Evolutionary conservation across 1,139 yeast species (phyloP), one percentile per base, ranked within the genome.

Genomic region (Suhomyces coccinellae): DNA sequence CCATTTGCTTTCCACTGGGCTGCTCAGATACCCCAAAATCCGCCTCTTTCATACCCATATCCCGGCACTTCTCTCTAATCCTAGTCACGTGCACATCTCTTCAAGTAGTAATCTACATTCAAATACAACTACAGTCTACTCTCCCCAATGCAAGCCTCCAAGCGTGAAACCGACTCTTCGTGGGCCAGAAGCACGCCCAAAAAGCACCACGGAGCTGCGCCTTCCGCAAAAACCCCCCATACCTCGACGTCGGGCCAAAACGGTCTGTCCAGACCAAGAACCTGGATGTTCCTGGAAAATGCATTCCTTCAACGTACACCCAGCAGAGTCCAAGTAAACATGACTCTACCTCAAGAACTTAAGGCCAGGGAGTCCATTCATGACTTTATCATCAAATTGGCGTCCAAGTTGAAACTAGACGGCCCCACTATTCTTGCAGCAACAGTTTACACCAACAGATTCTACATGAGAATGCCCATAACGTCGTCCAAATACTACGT

Each of bases 401-500:
- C 77, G 3, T 53, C 71, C 10, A 55, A 56, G 22, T 58, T 74
- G 30, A 72, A 71, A 51, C 62, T 74, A n/a, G 77, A 72, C 51
- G 73, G 75, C 4, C 61, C 65, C 26, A 71, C 79, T 36, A 71
- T 74, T 13, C 60, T 71, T 37, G 76, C 77, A 2, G 74, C 79
- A 2, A 69, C 77, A 3, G 54, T 73, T 20, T 73, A 72, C 49
- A 53, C 68, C 32, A 66, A 71, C 46, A 56, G 79, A n/a, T 73
- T 62, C 49, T 74, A 71, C 51, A 69, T 71, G 75, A 53, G 76
- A 35, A 50, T 66, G 48, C 76, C 78, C 9, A 72, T 74, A 40
- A 68, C 77, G 15, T 63, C 71, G 10, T 73, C 78, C 40, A 73
- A 73, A 49, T 73, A 74, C 58, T 74, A 61, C 50, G 77, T 73